A percentile compares a stretch with the other conserved stretches of the same genome.
Evolutionary conservation across 2,329 filamentous ascomycete species (phyloP).

Genomic region (Clathrospora elynae): DNA sequence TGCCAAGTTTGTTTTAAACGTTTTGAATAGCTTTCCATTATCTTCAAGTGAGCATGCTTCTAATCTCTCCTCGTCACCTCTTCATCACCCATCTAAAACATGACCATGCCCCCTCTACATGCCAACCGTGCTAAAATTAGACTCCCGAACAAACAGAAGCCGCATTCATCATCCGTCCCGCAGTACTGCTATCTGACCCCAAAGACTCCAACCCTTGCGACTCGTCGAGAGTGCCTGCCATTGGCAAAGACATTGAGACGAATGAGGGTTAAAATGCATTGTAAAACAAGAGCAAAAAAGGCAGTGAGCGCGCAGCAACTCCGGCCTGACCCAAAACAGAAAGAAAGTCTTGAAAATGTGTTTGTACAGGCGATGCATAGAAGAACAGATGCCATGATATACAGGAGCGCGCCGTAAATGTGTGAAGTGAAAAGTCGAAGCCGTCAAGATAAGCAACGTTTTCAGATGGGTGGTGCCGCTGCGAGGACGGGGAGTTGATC

Average conservation of each 20-base stretch:
- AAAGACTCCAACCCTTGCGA: too few relatives aligned
- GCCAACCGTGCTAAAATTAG: too few relatives aligned
- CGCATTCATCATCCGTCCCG: too few relatives aligned
- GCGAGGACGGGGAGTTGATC: conserved; percentile 1
- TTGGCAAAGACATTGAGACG: neutral
- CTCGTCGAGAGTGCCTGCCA: neutral
- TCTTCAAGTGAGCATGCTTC: too few relatives aligned
- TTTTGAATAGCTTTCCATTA: too few relatives aligned
- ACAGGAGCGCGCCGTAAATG: conserved; percentile 30
- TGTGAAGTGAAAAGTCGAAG: conserved; percentile 12
- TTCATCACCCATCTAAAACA: too few relatives aligned
- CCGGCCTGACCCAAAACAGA: neutral
- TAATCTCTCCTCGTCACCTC: too few relatives aligned
- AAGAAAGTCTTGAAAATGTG: conserved; percentile 13
- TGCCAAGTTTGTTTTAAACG: too few relatives aligned
- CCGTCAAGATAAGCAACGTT: conserved; percentile 15
- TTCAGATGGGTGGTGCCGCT: too few relatives aligned
- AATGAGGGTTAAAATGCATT: conserved; percentile 5
- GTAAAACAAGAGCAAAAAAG: neutral
- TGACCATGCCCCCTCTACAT: too few relatives aligned
- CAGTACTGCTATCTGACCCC: neutral
- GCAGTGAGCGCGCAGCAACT: conserved; percentile 4
- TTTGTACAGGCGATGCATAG: conserved; percentile 33
- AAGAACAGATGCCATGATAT: conserved; percentile 30
- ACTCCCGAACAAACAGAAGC: too few relatives aligned